A percentile compares a stretch with the other conserved stretches of the same genome.
Evolutionary conservation across 2,329 filamentous ascomycete genomes (phyloP).

Genomic region (Lasiodiplodia theobromae): DNA sequence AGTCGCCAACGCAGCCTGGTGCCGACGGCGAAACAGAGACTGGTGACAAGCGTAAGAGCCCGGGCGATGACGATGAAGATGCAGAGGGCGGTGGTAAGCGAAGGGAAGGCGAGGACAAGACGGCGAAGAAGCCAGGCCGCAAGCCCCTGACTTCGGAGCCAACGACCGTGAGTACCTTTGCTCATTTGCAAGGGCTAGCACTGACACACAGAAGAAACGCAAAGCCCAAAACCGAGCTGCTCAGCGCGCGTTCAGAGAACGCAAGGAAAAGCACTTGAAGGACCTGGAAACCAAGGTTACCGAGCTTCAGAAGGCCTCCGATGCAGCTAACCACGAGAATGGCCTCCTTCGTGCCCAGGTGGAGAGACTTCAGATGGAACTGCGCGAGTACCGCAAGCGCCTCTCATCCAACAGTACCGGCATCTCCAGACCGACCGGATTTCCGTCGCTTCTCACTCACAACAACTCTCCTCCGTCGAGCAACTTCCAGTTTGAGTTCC

Average conservation of each 20-base stretch:
- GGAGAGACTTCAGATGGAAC: constrained; percentile 82
- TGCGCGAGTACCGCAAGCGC: constrained; percentile 90
- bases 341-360: constrained; percentile 83
- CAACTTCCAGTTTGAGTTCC: constrained; percentile 95
- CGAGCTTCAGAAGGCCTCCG: constrained; percentile 78
- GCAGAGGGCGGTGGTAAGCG: constrained; percentile 76
- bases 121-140: constrained; percentile 92
- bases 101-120: constrained; percentile 82
- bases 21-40: constrained; percentile 50
- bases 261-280: constrained; percentile 90
- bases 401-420: constrained; percentile 67
- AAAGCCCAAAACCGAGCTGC: constrained; percentile 96
- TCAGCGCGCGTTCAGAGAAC: constrained; percentile 90
- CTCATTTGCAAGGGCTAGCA: constrained; percentile 23
- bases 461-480: constrained; percentile 64
- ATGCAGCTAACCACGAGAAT: constrained; percentile 86
- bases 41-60: constrained; percentile 73
- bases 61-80: constrained; percentile 66
- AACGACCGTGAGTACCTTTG: constrained; percentile 76
- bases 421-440: constrained; percentile 53
- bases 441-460: constrained; percentile 54
- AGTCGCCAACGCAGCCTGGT: not conserved
- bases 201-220: constrained; percentile 70
- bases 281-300: constrained; percentile 77
- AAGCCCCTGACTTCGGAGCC: constrained; percentile 96